Evolutionary conservation across 2,329 filamentous ascomycete genomes (phyloP), one percentile per base, ranked within the genome.

Genomic region (Aureobasidium vineae): DNA sequence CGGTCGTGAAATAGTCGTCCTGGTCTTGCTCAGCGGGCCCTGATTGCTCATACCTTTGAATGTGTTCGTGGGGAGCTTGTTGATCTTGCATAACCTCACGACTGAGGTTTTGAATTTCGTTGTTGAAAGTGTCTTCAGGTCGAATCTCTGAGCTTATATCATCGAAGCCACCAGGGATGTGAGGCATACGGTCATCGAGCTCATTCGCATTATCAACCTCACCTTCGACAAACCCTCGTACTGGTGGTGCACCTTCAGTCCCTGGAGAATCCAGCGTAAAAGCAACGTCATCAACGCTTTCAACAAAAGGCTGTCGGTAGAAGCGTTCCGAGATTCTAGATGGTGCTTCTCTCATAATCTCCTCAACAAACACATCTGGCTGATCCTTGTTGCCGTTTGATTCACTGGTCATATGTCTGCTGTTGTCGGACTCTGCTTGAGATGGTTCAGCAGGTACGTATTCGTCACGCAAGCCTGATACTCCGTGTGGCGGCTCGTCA

Each of bases 111-210:
- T 21, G 26, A 2, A 47, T 33, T 5, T 31, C 56, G 6, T 38
- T 10, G 6, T 41, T 43, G 23, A 36, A 53, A 8, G 21, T 19
- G 16, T 63, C 10, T 15, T 40, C 36, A 31, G 19, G 3, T 21
- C 40, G 56, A 63, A 21, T 5, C 11, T 28, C 28, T 11, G 75
- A 68, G 7, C 80, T 79, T 8, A 33, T 19, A 49, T 80, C 75
- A 26, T 74, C 73, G 68, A 90, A 92, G 11, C 83, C 79, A 23
- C 88, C 89, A 28, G 88, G 87, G 75, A 89, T 85, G 66, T 85
- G 82, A 50, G 81, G 73, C 23, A 73, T 71, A 60, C 78, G 78
- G n/a, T 81, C 79, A 68, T 78, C 81, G 13, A 77, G 69, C 10
- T 84, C 84, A 71, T 88, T 87, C 3, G 86, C 84, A 3, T 88